Evolutionary conservation across 805 yeast species (phyloP), one percentile per base, ranked within the genome.

Genomic region (Nakazawaea populi): DNA sequence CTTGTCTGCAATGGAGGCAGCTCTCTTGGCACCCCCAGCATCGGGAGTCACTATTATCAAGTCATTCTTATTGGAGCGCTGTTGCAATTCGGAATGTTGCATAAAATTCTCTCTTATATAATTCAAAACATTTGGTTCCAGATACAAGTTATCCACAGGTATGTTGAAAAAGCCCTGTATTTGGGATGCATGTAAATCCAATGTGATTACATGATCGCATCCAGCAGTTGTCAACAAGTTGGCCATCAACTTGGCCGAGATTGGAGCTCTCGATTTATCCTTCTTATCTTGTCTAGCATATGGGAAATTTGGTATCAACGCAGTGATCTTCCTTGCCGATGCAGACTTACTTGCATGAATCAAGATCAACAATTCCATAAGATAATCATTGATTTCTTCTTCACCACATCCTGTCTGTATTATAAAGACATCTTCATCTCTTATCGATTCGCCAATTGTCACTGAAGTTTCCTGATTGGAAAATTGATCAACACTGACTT

Each of bases 21-120:
- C 99, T 58, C 99, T 80, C 69, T 92, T 92, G 49, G 98, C 98
- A 53, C 99, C 99, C 60, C 99, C 99, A 3, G 99, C 99, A 71
- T 92, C 99, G 3, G 99, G 99, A 4, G 97, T 89, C 10, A 92
- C 95, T 50, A 92, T 80, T 48, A 90, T 88, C 8, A 90, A 77
- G 48, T 78, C 71, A 53, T 82, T 74, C 34, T 70, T 69, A 18
- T 30, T 42, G 7, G 35, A 32, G 35, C 11, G 35, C 24, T 4
- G 12, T 39, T 14, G 8, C 18, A 12, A 27, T 34, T 35, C 31
- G 31, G 9, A 7, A 9, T 34, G 55, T 12, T 73, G 69, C 55
- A 78, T 75, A 43, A 81, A 72, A 56, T 81, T 77, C 54, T 82
- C 87, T 56, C 79, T 82, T 59, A 92, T 88, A 67, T 88, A 94